Evolutionary conservation across 2,329 filamentous ascomycete species (phyloP).

Genomic region (Venturia aucupariae): DNA sequence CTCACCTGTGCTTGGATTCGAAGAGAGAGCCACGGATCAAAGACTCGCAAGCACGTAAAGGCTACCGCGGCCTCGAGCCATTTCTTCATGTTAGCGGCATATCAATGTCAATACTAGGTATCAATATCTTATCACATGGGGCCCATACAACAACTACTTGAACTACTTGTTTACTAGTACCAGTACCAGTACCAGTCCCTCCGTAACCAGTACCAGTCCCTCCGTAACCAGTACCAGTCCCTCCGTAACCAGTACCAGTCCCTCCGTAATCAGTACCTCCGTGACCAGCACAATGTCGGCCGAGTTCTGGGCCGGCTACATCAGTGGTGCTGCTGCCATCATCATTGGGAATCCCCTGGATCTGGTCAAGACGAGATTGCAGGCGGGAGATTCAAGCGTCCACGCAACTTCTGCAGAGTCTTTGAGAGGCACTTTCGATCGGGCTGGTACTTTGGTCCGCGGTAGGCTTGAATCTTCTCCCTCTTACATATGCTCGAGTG

Average conservation of each 20-base stretch:
- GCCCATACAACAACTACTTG: not conserved
- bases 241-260: no score
- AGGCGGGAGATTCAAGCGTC: slow-evolving; percentile 46
- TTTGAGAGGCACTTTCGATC: slow-evolving; percentile 12
- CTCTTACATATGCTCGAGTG: not conserved
- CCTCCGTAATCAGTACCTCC: no score
- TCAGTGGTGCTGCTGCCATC: slow-evolving; percentile 78
- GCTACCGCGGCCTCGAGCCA: not conserved
- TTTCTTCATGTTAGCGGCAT: not conserved
- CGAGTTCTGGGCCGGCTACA: slow-evolving; percentile 90
- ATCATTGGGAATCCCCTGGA: slow-evolving; percentile 82
- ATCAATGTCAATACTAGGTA: no score
- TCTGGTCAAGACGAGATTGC: slow-evolving; percentile 69
- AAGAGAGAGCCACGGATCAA: not conserved
- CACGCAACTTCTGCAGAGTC: slow-evolving; percentile 13
- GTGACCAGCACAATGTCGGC: slow-evolving; percentile 68
- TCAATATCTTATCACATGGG: no score
- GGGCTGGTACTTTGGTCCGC: slow-evolving; percentile 16
- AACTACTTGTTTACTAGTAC: no score
- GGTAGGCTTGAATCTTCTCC: slow-evolving; percentile 8
- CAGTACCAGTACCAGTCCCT: no score
- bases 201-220: no score
- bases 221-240: no score
- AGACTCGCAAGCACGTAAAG: not conserved
- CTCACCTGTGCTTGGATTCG: no score